A percentile compares a stretch with the other conserved stretches of the same genome.
Evolutionary conservation across 202 grass and related monocot species (phyloP).

Genomic region (Panicum hallii): DNA sequence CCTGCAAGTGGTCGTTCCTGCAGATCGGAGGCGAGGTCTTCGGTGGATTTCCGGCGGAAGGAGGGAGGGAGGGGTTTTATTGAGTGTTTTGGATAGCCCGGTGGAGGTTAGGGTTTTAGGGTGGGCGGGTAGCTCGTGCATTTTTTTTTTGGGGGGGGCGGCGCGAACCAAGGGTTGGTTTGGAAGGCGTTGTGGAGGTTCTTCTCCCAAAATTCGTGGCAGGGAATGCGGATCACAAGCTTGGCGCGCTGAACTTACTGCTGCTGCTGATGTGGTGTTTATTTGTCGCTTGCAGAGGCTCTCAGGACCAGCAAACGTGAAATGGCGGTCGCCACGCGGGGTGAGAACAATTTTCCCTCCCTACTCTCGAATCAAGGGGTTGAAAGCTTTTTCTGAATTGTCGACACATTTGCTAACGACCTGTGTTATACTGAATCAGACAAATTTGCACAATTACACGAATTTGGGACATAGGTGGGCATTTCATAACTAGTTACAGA

Average conservation of each 20-base stretch:
- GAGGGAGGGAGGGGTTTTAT: not conserved
- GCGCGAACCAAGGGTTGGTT: not conserved
- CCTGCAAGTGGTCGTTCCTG: not conserved
- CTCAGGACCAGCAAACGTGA: slow-evolving; percentile 97
- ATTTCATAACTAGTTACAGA: not conserved
- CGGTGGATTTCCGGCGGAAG: not conserved
- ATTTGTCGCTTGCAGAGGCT: slow-evolving; percentile 65
- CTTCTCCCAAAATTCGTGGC: not conserved
- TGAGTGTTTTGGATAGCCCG: not conserved
- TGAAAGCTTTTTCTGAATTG: not conserved
- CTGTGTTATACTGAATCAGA: slow-evolving; percentile 12
- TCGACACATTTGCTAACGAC: not conserved
- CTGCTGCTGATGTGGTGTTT: slow-evolving; percentile 24
- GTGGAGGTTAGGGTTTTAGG: slow-evolving; percentile 43
- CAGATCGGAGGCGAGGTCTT: slow-evolving; percentile 24
- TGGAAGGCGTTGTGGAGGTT: not conserved
- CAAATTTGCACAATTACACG: not conserved
- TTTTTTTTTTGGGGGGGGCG: too few relatives aligned
- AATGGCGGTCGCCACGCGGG: slow-evolving; percentile 85
- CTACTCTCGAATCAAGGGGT: not conserved
- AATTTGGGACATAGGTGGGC: not conserved
- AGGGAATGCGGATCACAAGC: slow-evolving; percentile 7
- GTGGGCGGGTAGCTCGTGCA: not conserved
- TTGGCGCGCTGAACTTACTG: not conserved
- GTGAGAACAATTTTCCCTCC: slow-evolving; percentile 44